A percentile compares a stretch with the other conserved stretches of the same genome.
Conservation (phyloP, 352 stramenopile genomes). For the Pythium folliculosum region DNA sequence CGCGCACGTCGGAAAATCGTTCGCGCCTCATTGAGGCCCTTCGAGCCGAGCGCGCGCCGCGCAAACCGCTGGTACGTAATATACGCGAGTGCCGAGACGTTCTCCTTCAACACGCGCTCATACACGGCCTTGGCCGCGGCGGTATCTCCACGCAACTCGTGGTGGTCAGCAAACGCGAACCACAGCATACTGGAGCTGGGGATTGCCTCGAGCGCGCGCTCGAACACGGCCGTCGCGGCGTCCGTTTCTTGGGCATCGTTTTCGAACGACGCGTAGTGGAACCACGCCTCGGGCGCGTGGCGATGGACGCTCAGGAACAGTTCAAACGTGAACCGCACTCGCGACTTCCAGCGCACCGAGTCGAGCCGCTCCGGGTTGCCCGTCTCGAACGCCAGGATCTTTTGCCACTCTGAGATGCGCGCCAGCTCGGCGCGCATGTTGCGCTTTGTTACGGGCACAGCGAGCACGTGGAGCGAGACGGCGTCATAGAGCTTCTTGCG, state of each 20-base stretch:
- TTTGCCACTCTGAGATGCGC: slow-evolving; percentile 79
- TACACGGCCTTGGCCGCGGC: slow-evolving; percentile 76
- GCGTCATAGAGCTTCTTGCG: slow-evolving; percentile 84
- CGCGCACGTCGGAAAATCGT: slow-evolving; percentile 80
- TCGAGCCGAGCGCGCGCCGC: slow-evolving; percentile 69
- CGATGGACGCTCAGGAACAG: slow-evolving; percentile 77
- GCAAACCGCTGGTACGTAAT: slow-evolving; percentile 87
- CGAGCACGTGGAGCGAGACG: slow-evolving; percentile 71
- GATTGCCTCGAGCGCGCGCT: slow-evolving; percentile 74
- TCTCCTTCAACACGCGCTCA: slow-evolving; percentile 75
- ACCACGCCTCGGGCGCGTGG: slow-evolving; percentile 83
- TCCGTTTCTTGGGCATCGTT: slow-evolving; percentile 76
- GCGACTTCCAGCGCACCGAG: slow-evolving; percentile 71
- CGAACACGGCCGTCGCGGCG: slow-evolving; percentile 63
- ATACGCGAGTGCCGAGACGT: slow-evolving; percentile 75
- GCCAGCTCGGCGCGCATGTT: slow-evolving; percentile 40
- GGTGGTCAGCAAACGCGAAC: slow-evolving; percentile 83
- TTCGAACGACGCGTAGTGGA: slow-evolving; percentile 84
- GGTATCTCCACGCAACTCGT: slow-evolving; percentile 72
- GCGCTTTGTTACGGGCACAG: slow-evolving; percentile 42
- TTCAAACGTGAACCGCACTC: slow-evolving; percentile 85
- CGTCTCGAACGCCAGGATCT: slow-evolving; percentile 76
- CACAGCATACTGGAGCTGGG: slow-evolving; percentile 78
- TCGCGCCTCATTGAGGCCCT: slow-evolving; percentile 74
- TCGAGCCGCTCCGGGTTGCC: slow-evolving; percentile 83